Base-by-base conservation (phyloP, 331 rosid species). In the Arachis monticola region DNA sequence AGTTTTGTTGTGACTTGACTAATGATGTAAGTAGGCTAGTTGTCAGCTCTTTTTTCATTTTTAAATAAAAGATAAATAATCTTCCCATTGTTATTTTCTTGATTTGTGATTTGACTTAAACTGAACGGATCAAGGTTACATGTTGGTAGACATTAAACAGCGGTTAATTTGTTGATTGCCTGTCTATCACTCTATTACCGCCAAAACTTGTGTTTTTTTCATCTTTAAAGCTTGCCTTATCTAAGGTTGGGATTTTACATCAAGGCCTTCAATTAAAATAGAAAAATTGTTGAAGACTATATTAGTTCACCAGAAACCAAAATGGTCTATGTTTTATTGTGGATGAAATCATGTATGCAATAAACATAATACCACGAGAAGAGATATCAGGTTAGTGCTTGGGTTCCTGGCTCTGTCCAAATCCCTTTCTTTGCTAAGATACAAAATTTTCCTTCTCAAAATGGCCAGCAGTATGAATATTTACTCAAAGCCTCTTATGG, bases 61-160 rank as follows among this genome's bases (percentile, higher is more conserved):
- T 38, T 38, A 38, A 38, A 38, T 38, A 38, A 38, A 35, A 38
- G 41, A 38, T 3, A 38, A 38, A 38, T 67, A 75, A 22, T 30
- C 38, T 45, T 27, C 8, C 8, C 62, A 45, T 80, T 68, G n/a
- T 60, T 51, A 27, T 58, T 53, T 2, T 65, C 55, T 5, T 12
- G 64, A 62, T 5, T 12, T 64, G 14, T 55, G 60, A 10, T 71
- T 32, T 53, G 59, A 11, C 1, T 67, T 6, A 10, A 12, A 30
- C 47, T 77, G 32, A 42, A 70, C 31, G 53, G 72, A 70, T n/a
- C 69, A 63, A 69, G 55, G 67, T 55, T 55, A 55, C 30, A 38
- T 31, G 65, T 5, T 60, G 38, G 67, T 41, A 40, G 17, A 40
- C 27, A n/a, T 11, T 63, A 5, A 63, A 40, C 22, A 38, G 68